phyloP scores from a whole-genome alignment of 2,329 filamentous ascomycete species.

The Curvularia sp. region DNA sequence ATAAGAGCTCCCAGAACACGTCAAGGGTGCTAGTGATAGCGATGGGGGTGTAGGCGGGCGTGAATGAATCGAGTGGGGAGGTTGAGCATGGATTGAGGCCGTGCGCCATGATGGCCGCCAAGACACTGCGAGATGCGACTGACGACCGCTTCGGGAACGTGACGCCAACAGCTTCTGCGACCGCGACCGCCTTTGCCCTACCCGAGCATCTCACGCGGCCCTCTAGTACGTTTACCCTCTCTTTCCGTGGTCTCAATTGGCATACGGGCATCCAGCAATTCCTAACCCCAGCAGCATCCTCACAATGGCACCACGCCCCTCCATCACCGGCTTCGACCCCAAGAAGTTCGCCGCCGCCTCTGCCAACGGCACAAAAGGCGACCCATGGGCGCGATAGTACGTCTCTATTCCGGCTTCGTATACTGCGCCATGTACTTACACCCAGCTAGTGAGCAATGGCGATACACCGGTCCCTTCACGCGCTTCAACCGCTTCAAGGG shows the following conservation, averaged over 20 bases:
- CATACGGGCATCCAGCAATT: constrained; percentile 2
- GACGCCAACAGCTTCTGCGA: constrained; percentile 30
- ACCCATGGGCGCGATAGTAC: constrained; percentile 70
- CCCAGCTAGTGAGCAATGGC: constrained; percentile 82
- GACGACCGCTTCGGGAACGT: constrained; percentile 25
- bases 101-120: constrained; percentile 24
- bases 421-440: constrained; percentile 25
- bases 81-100: constrained; percentile 13
- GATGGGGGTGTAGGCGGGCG: constrained; percentile 4
- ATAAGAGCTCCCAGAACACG: neutral
- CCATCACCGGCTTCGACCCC: constrained; percentile 92
- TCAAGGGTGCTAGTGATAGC: constrained; percentile 1
- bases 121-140: constrained; percentile 22
- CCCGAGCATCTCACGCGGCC: constrained; percentile 33
- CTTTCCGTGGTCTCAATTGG: constrained; percentile 10
- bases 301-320: constrained; percentile 64
- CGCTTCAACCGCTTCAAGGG: constrained; percentile 88
- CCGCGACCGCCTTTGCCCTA: constrained; percentile 28
- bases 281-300: constrained; percentile 36
- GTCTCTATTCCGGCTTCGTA: constrained; percentile 24
- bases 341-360: constrained; percentile 78
- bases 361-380: constrained; percentile 63
- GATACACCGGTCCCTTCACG: constrained; percentile 88
- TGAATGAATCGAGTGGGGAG: constrained; percentile 15
- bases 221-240: constrained; percentile 32